Evolutionary conservation across 306 rosid genomes (phyloP).

Genomic region (Lathyrus sativus): DNA sequence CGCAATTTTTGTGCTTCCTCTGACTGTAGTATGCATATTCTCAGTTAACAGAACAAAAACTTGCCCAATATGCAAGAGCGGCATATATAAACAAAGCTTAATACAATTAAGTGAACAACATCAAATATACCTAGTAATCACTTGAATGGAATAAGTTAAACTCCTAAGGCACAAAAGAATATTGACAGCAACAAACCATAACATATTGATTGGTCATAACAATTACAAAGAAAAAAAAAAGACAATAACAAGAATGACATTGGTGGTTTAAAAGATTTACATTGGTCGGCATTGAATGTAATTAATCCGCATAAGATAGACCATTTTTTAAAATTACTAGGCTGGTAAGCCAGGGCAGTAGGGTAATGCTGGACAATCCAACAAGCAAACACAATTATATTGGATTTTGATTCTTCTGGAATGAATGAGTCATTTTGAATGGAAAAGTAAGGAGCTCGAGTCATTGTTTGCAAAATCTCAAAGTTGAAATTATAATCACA

Average conservation of each 20-base stretch:
- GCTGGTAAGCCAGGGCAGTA: not conserved
- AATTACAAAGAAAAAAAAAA: not conserved
- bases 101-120: conserved; percentile 3
- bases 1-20: conserved; percentile 87
- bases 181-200: conserved; percentile 12
- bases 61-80: not conserved
- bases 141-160: not conserved
- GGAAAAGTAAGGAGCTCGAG: not conserved
- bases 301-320: conserved; percentile 18
- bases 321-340: not conserved
- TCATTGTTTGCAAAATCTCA: not conserved
- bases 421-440: not conserved
- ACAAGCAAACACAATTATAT: not conserved
- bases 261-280: not conserved
- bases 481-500: conserved; percentile 1
- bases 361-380: conserved; percentile 16
- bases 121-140: conserved; percentile 11
- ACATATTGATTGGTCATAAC: not conserved
- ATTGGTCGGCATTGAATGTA: not conserved
- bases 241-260: not conserved
- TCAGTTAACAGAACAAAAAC: conserved; percentile 22
- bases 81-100: not conserved
- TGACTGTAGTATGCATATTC: conserved; percentile 53
- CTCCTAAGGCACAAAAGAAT: not conserved
- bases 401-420: conserved; percentile 5